These are phyloP conservation scores for Vachellia pachyceras DNA, from an alignment of 306 rosid species.

Conservation along the genomic window DNA sequence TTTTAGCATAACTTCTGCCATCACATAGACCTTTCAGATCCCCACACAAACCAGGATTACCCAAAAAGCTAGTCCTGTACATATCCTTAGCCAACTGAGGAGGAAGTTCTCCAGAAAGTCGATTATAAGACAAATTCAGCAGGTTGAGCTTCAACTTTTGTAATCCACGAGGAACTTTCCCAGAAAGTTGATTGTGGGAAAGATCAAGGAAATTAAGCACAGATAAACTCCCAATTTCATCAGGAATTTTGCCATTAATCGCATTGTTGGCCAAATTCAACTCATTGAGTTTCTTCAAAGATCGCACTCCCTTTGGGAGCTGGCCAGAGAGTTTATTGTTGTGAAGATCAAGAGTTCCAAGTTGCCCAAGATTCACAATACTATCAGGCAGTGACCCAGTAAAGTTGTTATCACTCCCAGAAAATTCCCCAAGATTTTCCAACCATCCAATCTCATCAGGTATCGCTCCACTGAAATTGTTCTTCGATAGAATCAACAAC, in stretches of 20 bases:
- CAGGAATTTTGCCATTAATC: conserved; percentile 70
- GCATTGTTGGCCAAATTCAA: conserved; percentile 75
- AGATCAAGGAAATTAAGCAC: conserved; percentile 88
- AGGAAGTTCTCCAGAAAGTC: conserved; percentile 77
- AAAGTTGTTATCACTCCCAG: conserved; percentile 57
- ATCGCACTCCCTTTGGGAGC: conserved; percentile 51
- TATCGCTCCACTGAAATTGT: conserved; percentile 68
- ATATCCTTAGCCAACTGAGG: conserved; percentile 60
- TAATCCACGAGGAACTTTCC: conserved; percentile 66
- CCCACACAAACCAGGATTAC: conserved; percentile 83
- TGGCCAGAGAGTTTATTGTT: conserved; percentile 72
- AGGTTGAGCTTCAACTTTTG: conserved; percentile 77
- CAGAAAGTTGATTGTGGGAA: conserved; percentile 69
- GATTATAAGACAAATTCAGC: conserved; percentile 72
- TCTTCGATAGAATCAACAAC: conserved; percentile 59
- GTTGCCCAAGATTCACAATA: conserved; percentile 64
- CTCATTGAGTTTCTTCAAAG: conserved; percentile 73
- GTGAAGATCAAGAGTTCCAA: conserved; percentile 74
- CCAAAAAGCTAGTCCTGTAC: conserved; percentile 73
- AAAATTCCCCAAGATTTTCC: conserved; percentile 63
- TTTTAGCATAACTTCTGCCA: conserved; percentile 40
- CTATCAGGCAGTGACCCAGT: conserved; percentile 64
- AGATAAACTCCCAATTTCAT: conserved; percentile 62
- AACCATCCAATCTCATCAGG: conserved; percentile 86
- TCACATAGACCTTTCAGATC: conserved; percentile 63